These are phyloP conservation scores for Albophoma yamanashiensis DNA, from an alignment of 2,329 filamentous ascomycete species.

Conservation along the genomic window DNA sequence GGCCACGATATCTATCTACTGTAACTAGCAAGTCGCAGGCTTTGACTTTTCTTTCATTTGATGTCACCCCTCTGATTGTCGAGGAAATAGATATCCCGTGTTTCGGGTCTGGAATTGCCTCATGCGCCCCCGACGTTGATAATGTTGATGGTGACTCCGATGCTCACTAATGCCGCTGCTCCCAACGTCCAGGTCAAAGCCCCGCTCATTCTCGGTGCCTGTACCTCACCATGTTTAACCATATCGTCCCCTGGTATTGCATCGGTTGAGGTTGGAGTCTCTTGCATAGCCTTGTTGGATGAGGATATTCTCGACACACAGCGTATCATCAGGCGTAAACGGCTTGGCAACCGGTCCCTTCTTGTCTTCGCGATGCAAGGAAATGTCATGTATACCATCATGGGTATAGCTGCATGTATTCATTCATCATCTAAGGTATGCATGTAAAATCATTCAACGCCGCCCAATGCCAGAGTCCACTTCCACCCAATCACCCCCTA, in stretches of 20 bases:
- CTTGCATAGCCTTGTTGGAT: background rate
- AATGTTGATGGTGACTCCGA: background rate
- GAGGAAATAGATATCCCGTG: background rate
- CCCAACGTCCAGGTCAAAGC: background rate
- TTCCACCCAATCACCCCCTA: slow-evolving; percentile 7
- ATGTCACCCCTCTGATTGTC: background rate
- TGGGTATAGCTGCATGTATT: background rate
- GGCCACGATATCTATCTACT: background rate
- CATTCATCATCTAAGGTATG: background rate
- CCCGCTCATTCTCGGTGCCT: too few species aligned
- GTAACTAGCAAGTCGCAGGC: background rate
- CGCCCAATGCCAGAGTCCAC: background rate
- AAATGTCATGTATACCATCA: background rate
- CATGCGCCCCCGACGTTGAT: background rate
- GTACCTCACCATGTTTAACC: too few species aligned
- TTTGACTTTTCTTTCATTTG: background rate
- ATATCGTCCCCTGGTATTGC: background rate
- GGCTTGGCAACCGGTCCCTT: background rate
- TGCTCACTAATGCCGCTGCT: background rate
- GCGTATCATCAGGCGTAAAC: background rate
- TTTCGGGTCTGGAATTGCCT: background rate
- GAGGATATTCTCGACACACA: too few species aligned
- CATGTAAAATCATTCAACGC: background rate
- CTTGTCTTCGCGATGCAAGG: background rate
- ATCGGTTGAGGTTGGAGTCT: background rate